Evolutionary conservation across 352 stramenopile genomes (phyloP), one percentile per base, ranked within the genome.

Genomic region (Phytophthora quininea): DNA sequence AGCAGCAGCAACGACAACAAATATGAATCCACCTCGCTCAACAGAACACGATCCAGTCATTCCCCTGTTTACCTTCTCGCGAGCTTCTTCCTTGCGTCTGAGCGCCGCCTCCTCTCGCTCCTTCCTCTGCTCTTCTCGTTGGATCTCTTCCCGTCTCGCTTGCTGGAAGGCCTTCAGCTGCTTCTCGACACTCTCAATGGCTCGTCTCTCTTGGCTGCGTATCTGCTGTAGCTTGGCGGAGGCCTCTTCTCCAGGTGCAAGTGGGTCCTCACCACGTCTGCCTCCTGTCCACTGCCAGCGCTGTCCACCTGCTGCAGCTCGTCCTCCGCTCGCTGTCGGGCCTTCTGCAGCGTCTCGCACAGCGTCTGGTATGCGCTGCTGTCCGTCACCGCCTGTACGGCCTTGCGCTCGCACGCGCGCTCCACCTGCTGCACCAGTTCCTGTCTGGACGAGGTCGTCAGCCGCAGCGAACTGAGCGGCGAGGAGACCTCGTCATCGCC

Each of bases 381-480:
- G n/a, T 68, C 66, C 11, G 69, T 84, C 29, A 93, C 81, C 1
- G 77, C 74, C 32, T 76, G 59, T 58, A 80, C 73, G 27, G 85
- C 85, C 51, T 84, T 86, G 48, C 74, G 71, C 54, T 93, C 85
- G 31, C 85, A 93, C 45, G 76, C 71, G 35, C 69, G 74, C 60
- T 93, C 82, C 46, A 93, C 80, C 14, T 86, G 71, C 30, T 78
- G 72, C 56, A 91, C 62, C 46, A 93, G 71, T 45, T 93, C 84
- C 68, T 88, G 80, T 4, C 82, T 59, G 3, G 74, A 77, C 58
- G 67, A 72, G 15, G 61, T 37, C 10, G 58, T 76, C 10, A 84
- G 46, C 5, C 69, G 62, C 49, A 79, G 53, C 49, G 48, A 67
- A 2, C 19, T 49, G 31, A 87, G 53, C 24, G 55, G 49, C 15